Base-by-base conservation (phyloP, 768 basidiomycete genomes). In the Pleurotus salmoneostramineus region DNA sequence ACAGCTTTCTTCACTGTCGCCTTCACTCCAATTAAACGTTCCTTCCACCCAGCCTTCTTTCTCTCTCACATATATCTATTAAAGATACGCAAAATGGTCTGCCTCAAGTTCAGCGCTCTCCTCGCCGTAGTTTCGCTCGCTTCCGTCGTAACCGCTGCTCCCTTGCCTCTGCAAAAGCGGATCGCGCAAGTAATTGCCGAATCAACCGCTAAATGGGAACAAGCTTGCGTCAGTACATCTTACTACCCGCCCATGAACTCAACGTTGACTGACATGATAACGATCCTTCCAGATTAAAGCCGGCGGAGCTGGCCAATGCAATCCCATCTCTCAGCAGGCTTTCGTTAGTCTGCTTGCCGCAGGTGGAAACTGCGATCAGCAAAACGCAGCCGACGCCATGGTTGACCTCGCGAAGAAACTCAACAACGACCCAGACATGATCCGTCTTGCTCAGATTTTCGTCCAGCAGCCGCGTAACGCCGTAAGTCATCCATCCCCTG, bases 381-480 rank as follows among this genome's bases (percentile, higher is more conserved):
- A 82, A 61, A 63, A 82, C 61, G 71, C 72, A 8, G 81, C 78
- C 2, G 81, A 82, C 58, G 46, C 58, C 6, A 82, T 82, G 81
- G 69, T 82, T 57, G 71, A 77, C 64, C 75, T 85, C 14, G 77
- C 71, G n/a, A 73, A 71, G 59, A 60, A 62, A 2, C 69, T 81
- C 15, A 71, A 73, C 33, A 76, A 69, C 62, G 70, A 73, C 57
- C 57, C 74, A 1, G 74, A 77, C 57, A 77, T 81, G 77, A 77
- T 80, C 61, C 55, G 65, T 2, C 72, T 79, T 34, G 64, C 79
- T 0, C 78, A 80, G 58, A 63, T 82, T 60, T 82, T 81, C 60
- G 76, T 71, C 2, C 80, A 82, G 58, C 80, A 81, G 61, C 79
- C 80, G 10, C 70, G 80, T 4, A 82, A 83, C 59, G 72, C 79